These are phyloP conservation scores for Cryptosporidium meleagridis DNA, from an alignment of 169 alveolate species.

Conservation along the genomic window DNA sequence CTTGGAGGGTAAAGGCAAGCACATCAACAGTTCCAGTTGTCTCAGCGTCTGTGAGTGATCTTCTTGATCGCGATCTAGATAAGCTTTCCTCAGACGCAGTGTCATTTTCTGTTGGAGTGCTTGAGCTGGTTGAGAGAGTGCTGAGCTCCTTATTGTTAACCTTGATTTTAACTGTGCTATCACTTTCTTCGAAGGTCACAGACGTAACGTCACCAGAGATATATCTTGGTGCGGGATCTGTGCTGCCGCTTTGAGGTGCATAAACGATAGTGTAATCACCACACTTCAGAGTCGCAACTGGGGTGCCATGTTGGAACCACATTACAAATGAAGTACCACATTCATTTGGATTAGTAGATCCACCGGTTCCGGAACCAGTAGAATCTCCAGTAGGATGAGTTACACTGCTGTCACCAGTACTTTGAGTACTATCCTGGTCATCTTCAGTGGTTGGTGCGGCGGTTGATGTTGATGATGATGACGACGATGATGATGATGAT, in stretches of 20 bases:
- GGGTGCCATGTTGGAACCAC: not conserved
- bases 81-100: no score
- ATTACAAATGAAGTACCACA: not conserved
- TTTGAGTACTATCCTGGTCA: no score
- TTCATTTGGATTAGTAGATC: not conserved
- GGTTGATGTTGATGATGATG: no score
- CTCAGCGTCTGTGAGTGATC: not conserved
- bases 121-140: not conserved
- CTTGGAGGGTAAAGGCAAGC: not conserved
- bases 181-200: not conserved
- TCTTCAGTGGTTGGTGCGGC: no score
- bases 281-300: slow-evolving; percentile 5
- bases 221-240: not conserved
- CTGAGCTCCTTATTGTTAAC: not conserved
- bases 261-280: not conserved
- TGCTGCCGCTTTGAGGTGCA: not conserved
- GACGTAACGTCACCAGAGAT: not conserved
- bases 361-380: no score
- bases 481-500: not conserved
- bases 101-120: not conserved
- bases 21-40: not conserved
- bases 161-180: not conserved
- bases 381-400: no score
- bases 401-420: no score
- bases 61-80: not conserved